Conservation (phyloP, 2,329 filamentous ascomycete genomes). For the Coleophoma cylindrospora region DNA sequence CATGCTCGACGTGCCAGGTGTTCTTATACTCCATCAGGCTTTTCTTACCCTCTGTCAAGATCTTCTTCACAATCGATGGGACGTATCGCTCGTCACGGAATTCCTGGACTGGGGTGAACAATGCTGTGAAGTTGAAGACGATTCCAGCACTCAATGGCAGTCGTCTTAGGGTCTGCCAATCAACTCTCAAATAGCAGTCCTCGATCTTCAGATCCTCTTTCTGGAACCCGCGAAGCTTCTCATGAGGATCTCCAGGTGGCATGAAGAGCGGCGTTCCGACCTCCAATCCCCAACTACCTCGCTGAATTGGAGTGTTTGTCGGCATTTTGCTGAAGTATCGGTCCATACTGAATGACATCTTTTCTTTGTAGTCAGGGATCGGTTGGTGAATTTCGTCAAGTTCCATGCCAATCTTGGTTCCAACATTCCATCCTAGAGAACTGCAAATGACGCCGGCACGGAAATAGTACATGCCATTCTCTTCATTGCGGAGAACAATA, state of each 20-base stretch:
- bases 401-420: conserved; percentile 65
- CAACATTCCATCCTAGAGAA: conserved; percentile 74
- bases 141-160: conserved; percentile 71
- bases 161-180: conserved; percentile 83
- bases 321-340: conserved; percentile 76
- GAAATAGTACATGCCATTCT: conserved; percentile 68
- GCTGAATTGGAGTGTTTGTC: conserved; percentile 70
- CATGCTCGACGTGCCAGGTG: conserved; percentile 75
- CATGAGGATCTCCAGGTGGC: conserved; percentile 63
- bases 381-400: conserved; percentile 67
- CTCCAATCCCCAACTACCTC: conserved; percentile 81
- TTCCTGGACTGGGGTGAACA: conserved; percentile 71
- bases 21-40: conserved; percentile 74
- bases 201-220: conserved; percentile 48
- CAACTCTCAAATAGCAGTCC: conserved; percentile 67
- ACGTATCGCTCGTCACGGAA: conserved; percentile 70
- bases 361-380: conserved; percentile 81
- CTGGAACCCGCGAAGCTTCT: conserved; percentile 53
- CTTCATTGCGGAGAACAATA: conserved; percentile 66
- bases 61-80: conserved; percentile 61
- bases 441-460: conserved; percentile 76
- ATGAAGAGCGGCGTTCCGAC: conserved; percentile 71
- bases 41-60: conserved; percentile 67
- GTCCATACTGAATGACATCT: conserved; percentile 86
- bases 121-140: conserved; percentile 83